Percentiles rank a stretch among this genome's conserved stretches.
phyloP scores from a whole-genome alignment of 2,329 filamentous ascomycete genomes.

The Thelonectria blattea region DNA sequence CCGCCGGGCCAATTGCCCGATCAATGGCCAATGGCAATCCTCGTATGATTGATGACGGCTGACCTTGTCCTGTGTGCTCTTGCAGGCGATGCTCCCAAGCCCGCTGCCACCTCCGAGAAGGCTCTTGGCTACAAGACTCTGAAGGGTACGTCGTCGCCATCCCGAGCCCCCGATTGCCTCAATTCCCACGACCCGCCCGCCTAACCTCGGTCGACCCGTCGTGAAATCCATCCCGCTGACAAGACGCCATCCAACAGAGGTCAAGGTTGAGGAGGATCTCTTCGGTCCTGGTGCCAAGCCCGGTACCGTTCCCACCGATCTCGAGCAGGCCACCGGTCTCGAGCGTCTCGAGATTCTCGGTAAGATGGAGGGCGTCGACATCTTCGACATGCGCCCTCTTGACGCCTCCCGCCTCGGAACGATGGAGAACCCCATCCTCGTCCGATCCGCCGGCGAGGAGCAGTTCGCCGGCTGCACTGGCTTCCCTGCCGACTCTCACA shows the following conservation, averaged over 20 bases:
- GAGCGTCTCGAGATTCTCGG: constrained; percentile 98
- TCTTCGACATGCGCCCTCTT: constrained; percentile 98
- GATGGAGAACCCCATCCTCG: constrained; percentile 84
- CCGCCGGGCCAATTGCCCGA: constrained; percentile 20
- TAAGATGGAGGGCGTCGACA: constrained; percentile 98
- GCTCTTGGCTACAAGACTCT: constrained; percentile 54
- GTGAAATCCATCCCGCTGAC: constrained; percentile 32
- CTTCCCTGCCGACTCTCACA: constrained; percentile 88
- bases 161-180: constrained; percentile 15
- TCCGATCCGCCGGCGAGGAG: constrained; percentile 93
- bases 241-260: constrained; percentile 62
- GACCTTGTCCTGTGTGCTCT: constrained; percentile 32
- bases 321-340: constrained; percentile 95
- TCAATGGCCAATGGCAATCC: constrained; percentile 36
- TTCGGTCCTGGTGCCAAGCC: constrained; percentile 79
- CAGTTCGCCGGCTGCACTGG: constrained; percentile 98
- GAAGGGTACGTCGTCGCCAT: constrained; percentile 51
- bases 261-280: constrained; percentile 83
- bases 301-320: constrained; percentile 88
- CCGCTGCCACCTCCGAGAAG: constrained; percentile 48
- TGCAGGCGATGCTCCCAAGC: constrained; percentile 48
- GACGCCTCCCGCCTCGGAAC: constrained; percentile 93
- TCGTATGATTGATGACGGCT: constrained; percentile 41
- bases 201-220: constrained; percentile 35
- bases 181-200: constrained; percentile 12